Conservation (phyloP, 2,329 filamentous ascomycete genomes). For the Blumeriella jaapii region DNA sequence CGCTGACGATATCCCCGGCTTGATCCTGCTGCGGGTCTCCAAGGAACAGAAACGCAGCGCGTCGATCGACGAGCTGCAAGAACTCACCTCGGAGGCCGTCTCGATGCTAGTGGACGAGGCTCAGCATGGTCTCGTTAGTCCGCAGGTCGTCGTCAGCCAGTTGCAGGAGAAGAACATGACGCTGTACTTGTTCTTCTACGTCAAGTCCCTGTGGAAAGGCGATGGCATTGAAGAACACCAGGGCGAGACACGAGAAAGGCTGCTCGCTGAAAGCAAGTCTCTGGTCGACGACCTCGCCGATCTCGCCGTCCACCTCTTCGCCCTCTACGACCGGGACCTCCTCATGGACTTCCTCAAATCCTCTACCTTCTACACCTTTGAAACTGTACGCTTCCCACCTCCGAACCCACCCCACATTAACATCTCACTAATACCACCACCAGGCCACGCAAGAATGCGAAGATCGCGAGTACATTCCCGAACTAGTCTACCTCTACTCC, state of each 20-base stretch:
- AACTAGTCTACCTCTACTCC: constrained; percentile 90
- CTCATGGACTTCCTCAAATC: constrained; percentile 80
- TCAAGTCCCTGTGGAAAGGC: constrained; percentile 75
- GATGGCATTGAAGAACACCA: constrained; percentile 47
- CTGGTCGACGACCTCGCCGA: constrained; percentile 83
- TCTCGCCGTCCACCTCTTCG: constrained; percentile 75
- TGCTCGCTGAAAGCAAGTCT: constrained; percentile 47
- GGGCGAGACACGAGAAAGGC: constrained; percentile 42
- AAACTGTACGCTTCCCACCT: constrained; percentile 38
- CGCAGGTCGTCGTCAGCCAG: constrained; percentile 67
- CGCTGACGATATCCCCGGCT: constrained; percentile 77
- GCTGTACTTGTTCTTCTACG: constrained; percentile 84
- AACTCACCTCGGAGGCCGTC: constrained; percentile 72
- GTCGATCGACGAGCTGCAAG: constrained; percentile 59
- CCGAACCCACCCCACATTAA: too few species aligned
- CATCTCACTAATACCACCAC: too few species aligned
- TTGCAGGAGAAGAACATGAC: constrained; percentile 55
- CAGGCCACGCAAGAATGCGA: constrained; percentile 70
- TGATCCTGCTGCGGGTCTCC: constrained; percentile 78
- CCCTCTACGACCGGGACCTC: constrained; percentile 65
- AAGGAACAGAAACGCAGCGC: constrained; percentile 56
- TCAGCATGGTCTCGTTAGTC: constrained; percentile 73
- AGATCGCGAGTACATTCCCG: constrained; percentile 66
- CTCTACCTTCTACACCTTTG: constrained; percentile 81
- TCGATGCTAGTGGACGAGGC: constrained; percentile 83